Percentiles rank a stretch among this genome's conserved stretches.
These are phyloP conservation scores for Dictyostelium capitatum DNA, from an alignment of 78 protist species.

Conservation along the genomic window DNA sequence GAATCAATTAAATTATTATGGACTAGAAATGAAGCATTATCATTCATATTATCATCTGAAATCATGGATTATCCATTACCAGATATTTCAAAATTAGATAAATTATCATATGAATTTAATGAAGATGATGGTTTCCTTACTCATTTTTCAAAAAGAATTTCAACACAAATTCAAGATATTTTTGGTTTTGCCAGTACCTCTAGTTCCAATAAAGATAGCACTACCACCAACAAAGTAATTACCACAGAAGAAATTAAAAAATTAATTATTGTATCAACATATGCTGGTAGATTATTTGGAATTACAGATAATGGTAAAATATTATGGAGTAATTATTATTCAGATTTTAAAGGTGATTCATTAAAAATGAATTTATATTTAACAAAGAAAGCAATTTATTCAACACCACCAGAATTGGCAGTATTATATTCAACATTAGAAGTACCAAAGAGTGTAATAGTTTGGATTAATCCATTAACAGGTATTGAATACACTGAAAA, in stretches of 20 bases:
- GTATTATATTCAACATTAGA: neutral
- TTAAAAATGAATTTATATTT: neutral
- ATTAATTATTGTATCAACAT: conserved; percentile 12
- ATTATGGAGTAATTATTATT: neutral
- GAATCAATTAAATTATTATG: neutral
- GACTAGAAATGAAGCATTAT: conserved; percentile 49
- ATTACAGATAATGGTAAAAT: neutral
- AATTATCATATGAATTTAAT: conserved; percentile 53
- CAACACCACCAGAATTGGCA: conserved; percentile 18
- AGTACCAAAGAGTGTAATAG: neutral
- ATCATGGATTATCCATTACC: conserved; percentile 36
- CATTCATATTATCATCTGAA: conserved; percentile 24
- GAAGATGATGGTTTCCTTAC: conserved; percentile 18
- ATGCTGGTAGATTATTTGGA: conserved; percentile 25
- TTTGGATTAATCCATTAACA: neutral
- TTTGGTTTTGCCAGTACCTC: neutral
- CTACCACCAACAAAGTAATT: neutral
- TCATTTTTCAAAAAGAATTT: conserved; percentile 35
- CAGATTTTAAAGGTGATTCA: neutral
- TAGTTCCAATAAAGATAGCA: no score
- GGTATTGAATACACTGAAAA: neutral
- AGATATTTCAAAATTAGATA: conserved; percentile 18
- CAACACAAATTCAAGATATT: conserved; percentile 2
- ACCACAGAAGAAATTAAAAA: neutral
- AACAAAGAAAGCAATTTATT: conserved; percentile 15